Evolutionary conservation across 2,329 filamentous ascomycete genomes (phyloP).

Genomic region (Cytospora chrysosperma): DNA sequence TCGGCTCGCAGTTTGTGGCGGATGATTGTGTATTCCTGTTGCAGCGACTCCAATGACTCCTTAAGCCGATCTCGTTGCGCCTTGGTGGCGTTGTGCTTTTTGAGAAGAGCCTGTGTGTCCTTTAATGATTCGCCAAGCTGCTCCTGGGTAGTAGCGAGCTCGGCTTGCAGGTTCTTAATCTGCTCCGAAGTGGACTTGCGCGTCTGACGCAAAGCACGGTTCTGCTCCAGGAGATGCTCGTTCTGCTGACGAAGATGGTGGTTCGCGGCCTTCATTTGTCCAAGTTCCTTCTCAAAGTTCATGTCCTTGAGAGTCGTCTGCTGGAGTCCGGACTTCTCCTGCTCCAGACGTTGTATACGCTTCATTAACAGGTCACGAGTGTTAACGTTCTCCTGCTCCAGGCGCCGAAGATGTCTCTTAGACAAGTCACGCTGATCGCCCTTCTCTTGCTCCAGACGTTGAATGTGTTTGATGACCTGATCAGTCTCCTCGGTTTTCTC

Average conservation of each 20-base stretch:
- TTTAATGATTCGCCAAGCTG: conserved; percentile 31
- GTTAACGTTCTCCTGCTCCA: conserved; percentile 38
- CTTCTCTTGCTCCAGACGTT: not conserved
- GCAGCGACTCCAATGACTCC: conserved; percentile 28
- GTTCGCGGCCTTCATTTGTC: conserved; percentile 26
- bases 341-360: not conserved
- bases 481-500: conserved; percentile 36
- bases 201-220: conserved; percentile 31
- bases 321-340: conserved; percentile 4
- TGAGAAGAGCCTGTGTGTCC: conserved; percentile 25
- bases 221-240: conserved; percentile 30
- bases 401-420: not conserved
- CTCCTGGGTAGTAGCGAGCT: conserved; percentile 28
- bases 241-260: conserved; percentile 38
- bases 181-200: conserved; percentile 12
- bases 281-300: conserved; percentile 7
- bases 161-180: conserved; percentile 16
- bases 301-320: not conserved
- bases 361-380: conserved; percentile 43
- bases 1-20: conserved; percentile 29
- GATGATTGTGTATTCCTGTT: conserved; percentile 28
- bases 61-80: conserved; percentile 30
- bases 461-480: not conserved
- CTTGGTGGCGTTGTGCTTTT: conserved; percentile 26
- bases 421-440: not conserved